These are phyloP conservation scores for Adenanthera pavonina DNA, from an alignment of 306 rosid genomes.

Conservation along the genomic window DNA sequence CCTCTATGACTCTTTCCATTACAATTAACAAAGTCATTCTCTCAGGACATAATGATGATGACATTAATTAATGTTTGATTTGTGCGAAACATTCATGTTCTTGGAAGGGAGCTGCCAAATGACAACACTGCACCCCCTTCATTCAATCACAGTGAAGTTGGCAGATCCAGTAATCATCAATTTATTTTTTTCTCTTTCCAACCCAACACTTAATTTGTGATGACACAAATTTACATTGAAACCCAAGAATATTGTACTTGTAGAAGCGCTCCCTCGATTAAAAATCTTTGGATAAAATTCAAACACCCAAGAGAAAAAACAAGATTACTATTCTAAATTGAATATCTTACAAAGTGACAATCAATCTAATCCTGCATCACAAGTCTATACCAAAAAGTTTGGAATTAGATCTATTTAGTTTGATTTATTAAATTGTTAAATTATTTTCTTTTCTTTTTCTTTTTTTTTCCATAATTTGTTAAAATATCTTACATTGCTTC, in stretches of 20 bases:
- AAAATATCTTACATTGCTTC: too few relatives aligned
- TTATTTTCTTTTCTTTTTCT: background rate
- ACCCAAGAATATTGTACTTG: background rate
- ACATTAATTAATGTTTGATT: background rate
- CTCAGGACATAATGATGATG: background rate
- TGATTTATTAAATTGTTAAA: background rate
- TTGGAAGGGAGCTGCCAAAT: background rate
- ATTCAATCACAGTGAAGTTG: background rate
- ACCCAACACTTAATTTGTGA: background rate
- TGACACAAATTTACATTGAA: background rate
- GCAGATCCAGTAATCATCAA: background rate
- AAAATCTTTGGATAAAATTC: background rate
- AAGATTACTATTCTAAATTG: background rate
- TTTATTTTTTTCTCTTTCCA: background rate
- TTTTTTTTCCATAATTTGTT: background rate
- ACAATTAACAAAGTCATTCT: background rate
- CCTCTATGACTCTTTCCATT: background rate
- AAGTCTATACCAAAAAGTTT: background rate
- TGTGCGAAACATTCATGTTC: background rate
- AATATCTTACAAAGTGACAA: background rate
- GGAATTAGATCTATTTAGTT: background rate
- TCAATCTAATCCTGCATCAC: background rate
- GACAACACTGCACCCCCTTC: background rate
- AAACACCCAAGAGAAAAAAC: background rate
- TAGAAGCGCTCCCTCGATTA: background rate